phyloP scores from a whole-genome alignment of 2,329 filamentous ascomycete genomes.

The Neofusicoccum laricinum region DNA sequence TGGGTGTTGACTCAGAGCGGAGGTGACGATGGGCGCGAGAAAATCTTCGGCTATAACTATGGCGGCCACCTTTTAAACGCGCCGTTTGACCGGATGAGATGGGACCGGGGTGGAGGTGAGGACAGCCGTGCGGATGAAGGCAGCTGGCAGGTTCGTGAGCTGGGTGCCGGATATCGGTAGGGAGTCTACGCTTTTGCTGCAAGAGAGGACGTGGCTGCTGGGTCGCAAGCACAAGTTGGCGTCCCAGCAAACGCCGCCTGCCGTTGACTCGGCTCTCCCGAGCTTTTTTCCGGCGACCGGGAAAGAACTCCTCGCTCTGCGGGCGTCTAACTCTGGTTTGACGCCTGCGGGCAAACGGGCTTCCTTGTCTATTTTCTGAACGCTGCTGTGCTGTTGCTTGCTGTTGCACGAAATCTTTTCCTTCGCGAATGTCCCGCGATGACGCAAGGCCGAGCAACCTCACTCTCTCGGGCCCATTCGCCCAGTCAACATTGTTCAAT shows the following conservation, averaged over 20 bases:
- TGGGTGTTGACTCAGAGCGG: not conserved
- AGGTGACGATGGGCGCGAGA: not conserved
- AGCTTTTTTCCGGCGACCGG: no score
- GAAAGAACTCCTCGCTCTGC: no score
- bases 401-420: no score
- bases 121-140: not conserved
- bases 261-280: no score
- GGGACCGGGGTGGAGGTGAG: not conserved
- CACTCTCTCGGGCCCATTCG: no score
- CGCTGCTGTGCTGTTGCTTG: no score
- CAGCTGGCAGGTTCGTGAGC: not conserved
- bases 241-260: not conserved
- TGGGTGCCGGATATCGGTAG: not conserved
- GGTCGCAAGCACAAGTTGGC: not conserved
- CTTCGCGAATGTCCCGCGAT: not conserved
- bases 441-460: not conserved
- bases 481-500: not conserved
- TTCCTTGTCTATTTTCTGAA: no score
- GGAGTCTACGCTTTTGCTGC: not conserved
- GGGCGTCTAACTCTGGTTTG: no score
- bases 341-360: no score
- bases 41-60: constrained; percentile 12
- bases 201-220: not conserved
- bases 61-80: not conserved
- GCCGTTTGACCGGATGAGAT: not conserved